These are phyloP conservation scores for Chamaecyparis obtusa DNA, from an alignment of 75 land plant genomes.

Conservation along the genomic window DNA sequence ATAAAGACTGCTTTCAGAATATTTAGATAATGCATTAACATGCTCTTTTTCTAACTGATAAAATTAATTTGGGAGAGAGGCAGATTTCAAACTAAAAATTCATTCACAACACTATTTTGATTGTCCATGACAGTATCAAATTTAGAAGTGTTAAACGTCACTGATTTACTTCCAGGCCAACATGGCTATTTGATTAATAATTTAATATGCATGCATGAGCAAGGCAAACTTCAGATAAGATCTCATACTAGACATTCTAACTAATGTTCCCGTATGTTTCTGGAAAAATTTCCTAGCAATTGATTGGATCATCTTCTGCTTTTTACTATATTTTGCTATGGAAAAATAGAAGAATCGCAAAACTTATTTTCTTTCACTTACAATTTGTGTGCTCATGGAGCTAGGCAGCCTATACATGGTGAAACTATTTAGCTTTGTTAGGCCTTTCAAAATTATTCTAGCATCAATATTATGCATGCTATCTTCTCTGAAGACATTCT, in stretches of 20 bases:
- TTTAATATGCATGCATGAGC: too few species aligned
- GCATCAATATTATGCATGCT: not conserved
- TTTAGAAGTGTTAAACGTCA: not conserved
- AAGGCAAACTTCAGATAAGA: not conserved
- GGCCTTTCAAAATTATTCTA: not conserved
- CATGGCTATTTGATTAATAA: not conserved
- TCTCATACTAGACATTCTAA: not conserved
- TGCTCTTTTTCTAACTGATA: not conserved
- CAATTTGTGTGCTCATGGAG: too few species aligned
- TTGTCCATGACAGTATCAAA: not conserved
- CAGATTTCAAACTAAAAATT: not conserved
- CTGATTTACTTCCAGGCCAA: not conserved
- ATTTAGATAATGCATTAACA: not conserved
- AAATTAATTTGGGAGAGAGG: not conserved
- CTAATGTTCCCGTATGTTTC: not conserved
- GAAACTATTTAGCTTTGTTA: not conserved
- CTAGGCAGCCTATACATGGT: not conserved
- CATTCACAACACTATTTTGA: not conserved
- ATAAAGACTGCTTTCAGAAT: not conserved
- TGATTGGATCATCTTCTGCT: not conserved
- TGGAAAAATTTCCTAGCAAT: not conserved
- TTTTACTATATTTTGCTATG: not conserved
- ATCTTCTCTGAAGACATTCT: not conserved
- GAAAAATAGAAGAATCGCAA: not conserved
- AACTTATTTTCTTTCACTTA: too few species aligned